Conservation (phyloP, 768 basidiomycete species). For the Tylopilus sp. region DNA sequence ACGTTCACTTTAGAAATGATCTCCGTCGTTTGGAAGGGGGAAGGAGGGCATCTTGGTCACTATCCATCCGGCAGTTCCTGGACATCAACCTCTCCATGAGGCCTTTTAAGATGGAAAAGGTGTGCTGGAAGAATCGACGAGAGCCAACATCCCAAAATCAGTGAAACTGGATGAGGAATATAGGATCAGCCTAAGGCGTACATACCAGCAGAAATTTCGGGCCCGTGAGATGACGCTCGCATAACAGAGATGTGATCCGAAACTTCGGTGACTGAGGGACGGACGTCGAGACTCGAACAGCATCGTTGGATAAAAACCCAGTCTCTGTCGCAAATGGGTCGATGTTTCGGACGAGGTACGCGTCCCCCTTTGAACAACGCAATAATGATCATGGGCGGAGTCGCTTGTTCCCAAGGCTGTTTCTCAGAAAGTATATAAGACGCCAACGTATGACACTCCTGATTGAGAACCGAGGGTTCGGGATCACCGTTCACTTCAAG, state of each 20-base stretch:
- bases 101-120: too few relatives aligned
- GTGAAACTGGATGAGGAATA: too few relatives aligned
- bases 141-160: too few relatives aligned
- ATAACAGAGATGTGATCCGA: neutral
- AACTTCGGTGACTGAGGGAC: neutral
- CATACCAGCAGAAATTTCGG: neutral
- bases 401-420: neutral
- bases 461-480: neutral
- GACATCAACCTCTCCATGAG: too few relatives aligned
- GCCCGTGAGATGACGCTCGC: neutral
- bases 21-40: too few relatives aligned
- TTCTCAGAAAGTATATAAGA: neutral
- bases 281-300: neutral
- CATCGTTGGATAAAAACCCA: conserved; percentile 1
- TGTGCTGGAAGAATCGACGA: too few relatives aligned
- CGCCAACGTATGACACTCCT: neutral
- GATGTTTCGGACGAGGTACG: neutral
- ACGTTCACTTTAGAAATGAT: too few relatives aligned
- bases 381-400: neutral
- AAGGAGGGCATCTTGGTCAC: too few relatives aligned
- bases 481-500: too few relatives aligned
- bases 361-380: neutral
- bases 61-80: too few relatives aligned
- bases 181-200: too few relatives aligned
- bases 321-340: neutral